phyloP scores from a whole-genome alignment of 495 filamentous ascomycete species.

The Thermothielavioides terrestris region DNA sequence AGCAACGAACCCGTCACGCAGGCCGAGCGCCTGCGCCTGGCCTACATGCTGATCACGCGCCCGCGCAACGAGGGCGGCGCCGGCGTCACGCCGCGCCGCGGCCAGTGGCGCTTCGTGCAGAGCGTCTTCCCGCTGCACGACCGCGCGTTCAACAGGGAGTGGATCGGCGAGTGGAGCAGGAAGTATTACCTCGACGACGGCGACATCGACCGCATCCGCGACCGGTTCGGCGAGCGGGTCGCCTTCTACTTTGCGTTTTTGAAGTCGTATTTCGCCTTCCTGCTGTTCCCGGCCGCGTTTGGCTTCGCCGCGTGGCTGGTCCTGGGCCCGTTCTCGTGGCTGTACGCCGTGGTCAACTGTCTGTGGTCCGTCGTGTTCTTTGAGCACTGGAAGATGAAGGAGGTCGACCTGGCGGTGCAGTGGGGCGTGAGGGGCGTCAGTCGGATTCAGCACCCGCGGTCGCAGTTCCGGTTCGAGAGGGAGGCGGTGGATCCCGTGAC shows the following conservation, averaged over 20 bases:
- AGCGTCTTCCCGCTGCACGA: conserved; percentile 87
- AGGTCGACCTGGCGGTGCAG: conserved; percentile 78
- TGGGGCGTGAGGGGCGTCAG: conserved; percentile 91
- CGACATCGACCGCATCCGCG: conserved; percentile 76
- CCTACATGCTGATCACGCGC: conserved; percentile 80
- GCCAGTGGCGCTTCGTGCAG: conserved; percentile 77
- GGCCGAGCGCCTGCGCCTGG: conserved; percentile 77
- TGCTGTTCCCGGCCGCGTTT: conserved; percentile 75
- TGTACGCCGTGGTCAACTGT: conserved; percentile 73
- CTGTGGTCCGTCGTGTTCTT: conserved; percentile 88
- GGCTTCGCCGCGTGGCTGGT: conserved; percentile 75
- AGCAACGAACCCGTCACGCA: conserved; percentile 64
- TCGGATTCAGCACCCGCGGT: conserved; percentile 64
- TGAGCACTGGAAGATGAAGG: conserved; percentile 95
- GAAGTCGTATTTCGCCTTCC: conserved; percentile 82
- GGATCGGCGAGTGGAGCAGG: conserved; percentile 82
- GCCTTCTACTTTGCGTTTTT: conserved; percentile 96
- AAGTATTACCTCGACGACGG: conserved; percentile 68
- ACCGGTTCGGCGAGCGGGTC: conserved; percentile 87
- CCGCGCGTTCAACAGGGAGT: conserved; percentile 73
- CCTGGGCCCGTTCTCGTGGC: conserved; percentile 71
- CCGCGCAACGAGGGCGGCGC: conserved; percentile 77
- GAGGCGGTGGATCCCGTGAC: conserved; percentile 72
- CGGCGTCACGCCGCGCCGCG: conserved; percentile 58
- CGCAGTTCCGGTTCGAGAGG: conserved; percentile 70